Evolutionary conservation across 1,284 basidiomycete genomes (phyloP).

Genomic region (Polyporus tsugae): DNA sequence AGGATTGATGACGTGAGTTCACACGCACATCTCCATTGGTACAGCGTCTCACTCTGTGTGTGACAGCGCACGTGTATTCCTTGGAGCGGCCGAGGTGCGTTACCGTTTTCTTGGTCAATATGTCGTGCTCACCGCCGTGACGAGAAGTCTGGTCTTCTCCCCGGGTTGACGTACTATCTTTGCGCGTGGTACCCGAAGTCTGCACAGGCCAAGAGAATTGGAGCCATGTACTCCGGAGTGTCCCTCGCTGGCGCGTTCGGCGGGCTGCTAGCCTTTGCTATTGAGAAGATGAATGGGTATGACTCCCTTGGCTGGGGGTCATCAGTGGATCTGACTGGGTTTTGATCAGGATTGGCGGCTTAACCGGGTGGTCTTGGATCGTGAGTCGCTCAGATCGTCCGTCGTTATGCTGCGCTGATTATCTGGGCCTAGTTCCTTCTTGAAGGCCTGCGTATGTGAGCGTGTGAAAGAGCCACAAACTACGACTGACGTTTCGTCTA

Average conservation of each 20-base stretch:
- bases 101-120: conserved; percentile 16
- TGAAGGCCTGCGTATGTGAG: conserved; percentile 9
- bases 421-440: conserved; percentile 5
- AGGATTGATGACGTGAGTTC: conserved; percentile 22
- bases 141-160: conserved; percentile 55
- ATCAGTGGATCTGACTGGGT: conserved; percentile 31
- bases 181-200: conserved; percentile 42
- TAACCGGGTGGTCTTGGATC: background rate
- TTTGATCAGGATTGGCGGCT: conserved; percentile 7
- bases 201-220: conserved; percentile 24
- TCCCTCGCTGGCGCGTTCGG: conserved; percentile 52
- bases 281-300: conserved; percentile 20
- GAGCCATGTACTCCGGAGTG: conserved; percentile 62
- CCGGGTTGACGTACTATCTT: conserved; percentile 58
- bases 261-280: conserved; percentile 18
- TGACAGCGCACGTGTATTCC: conserved; percentile 17
- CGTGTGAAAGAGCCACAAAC: too few relatives aligned
- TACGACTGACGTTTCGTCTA: background rate
- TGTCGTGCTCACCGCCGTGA: conserved; percentile 55
- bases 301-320: background rate
- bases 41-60: background rate
- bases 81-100: conserved; percentile 14
- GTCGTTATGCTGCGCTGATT: background rate
- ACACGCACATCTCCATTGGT: too few relatives aligned
- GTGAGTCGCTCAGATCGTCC: background rate